Conservation (phyloP, 1,284 basidiomycete genomes). For the Microbotryum scabiosae region DNA sequence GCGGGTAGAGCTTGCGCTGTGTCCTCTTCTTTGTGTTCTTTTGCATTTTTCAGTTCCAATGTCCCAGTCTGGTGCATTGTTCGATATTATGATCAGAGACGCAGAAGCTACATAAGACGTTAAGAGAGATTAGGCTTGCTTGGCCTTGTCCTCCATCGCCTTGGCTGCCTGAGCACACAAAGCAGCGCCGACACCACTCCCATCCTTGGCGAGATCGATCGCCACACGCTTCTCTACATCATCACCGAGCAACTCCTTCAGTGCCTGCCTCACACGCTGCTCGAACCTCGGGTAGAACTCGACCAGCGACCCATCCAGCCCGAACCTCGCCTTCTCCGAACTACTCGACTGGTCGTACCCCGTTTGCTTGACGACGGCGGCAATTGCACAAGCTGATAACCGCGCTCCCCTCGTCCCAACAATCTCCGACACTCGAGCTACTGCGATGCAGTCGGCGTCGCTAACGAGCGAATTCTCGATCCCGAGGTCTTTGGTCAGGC, state of each 20-base stretch:
- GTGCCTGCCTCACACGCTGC: conserved; percentile 59
- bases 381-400: conserved; percentile 77
- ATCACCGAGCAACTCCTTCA: conserved; percentile 67
- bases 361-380: conserved; percentile 76
- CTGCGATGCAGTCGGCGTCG: conserved; percentile 54
- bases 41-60: too few species aligned
- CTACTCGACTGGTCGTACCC: conserved; percentile 46
- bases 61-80: too few species aligned
- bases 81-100: not conserved
- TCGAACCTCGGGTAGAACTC: conserved; percentile 86
- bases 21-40: too few species aligned
- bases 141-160: conserved; percentile 23
- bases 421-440: conserved; percentile 66
- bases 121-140: too few species aligned
- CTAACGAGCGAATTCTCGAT: conserved; percentile 50
- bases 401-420: conserved; percentile 75
- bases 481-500: conserved; percentile 51
- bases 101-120: too few species aligned
- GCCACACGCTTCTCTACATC: conserved; percentile 68
- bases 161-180: conserved; percentile 27
- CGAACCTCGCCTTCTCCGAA: conserved; percentile 53
- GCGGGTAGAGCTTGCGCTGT: too few species aligned
- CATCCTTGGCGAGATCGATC: conserved; percentile 91
- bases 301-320: conserved; percentile 85
- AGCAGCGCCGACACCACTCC: conserved; percentile 72